Percentiles rank a stretch among this genome's conserved stretches.
These are phyloP conservation scores for Cyclanthera cordifolia DNA, from an alignment of 306 rosid species.

Conservation along the genomic window DNA sequence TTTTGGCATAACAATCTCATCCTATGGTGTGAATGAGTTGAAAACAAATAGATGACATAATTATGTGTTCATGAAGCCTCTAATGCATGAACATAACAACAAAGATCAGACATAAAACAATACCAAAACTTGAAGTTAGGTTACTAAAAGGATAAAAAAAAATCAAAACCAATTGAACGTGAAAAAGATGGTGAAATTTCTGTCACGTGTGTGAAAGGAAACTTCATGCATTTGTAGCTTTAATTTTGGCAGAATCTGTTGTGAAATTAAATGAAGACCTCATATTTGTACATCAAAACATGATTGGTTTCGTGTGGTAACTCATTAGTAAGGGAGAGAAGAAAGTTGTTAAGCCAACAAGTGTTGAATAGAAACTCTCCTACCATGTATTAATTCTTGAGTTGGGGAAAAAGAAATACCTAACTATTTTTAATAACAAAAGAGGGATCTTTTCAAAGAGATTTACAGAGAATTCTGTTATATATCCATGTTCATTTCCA, in stretches of 20 bases:
- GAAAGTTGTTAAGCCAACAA: constrained; percentile 12
- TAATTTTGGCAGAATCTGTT: constrained; percentile 6
- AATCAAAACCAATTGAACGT: neutral
- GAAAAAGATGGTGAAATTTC: neutral
- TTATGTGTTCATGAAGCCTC: neutral
- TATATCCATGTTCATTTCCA: neutral
- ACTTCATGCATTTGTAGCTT: constrained; percentile 7
- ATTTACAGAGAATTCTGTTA: neutral
- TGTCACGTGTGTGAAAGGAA: constrained; percentile 9
- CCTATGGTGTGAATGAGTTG: neutral
- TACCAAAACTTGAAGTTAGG: neutral
- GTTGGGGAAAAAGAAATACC: neutral
- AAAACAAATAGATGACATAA: neutral
- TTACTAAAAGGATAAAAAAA: neutral
- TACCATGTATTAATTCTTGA: constrained; percentile 9
- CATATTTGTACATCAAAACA: neutral
- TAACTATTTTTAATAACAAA: neutral
- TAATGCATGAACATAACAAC: neutral
- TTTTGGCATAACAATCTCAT: neutral
- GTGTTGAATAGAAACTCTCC: constrained; percentile 7
- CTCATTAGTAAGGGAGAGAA: neutral
- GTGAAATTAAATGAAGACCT: no score
- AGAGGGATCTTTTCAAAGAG: neutral
- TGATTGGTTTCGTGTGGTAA: neutral
- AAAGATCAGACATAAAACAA: neutral